Conservation (phyloP, 306 rosid genomes). For the Sphenostylis stenocarpa region DNA sequence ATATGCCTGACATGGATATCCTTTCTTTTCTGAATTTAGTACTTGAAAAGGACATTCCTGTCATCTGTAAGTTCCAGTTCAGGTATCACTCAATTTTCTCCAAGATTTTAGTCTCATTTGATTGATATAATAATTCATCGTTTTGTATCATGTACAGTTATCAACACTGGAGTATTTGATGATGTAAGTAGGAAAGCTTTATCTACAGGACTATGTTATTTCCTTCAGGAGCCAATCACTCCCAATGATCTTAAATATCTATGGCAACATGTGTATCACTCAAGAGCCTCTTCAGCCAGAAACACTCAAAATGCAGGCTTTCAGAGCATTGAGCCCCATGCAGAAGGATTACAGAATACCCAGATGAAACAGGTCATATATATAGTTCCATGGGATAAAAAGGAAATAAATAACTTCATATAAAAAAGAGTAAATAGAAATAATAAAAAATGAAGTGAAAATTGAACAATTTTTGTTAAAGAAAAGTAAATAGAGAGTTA, state of each 20-base stretch:
- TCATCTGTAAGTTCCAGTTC: constrained; percentile 47
- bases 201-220: constrained; percentile 36
- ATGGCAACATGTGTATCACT: constrained; percentile 44
- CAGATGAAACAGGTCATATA: not conserved
- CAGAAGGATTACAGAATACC: not conserved
- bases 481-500: too few species aligned
- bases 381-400: not conserved
- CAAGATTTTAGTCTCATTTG: not conserved
- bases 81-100: not conserved
- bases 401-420: too few species aligned
- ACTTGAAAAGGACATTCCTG: constrained; percentile 30
- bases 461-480: too few species aligned
- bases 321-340: not conserved
- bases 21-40: constrained; percentile 25
- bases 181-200: constrained; percentile 30
- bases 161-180: constrained; percentile 20
- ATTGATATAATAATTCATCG: not conserved
- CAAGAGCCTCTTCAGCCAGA: not conserved
- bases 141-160: constrained; percentile 31
- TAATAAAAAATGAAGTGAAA: too few species aligned
- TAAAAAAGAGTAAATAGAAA: too few species aligned
- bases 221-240: constrained; percentile 51
- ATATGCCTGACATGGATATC: constrained; percentile 40
- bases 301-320: not conserved
- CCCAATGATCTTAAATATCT: constrained; percentile 40